A percentile compares a stretch with the other conserved stretches of the same genome.
phyloP scores from a whole-genome alignment of 805 yeast species.

The Wickerhamomyces silvicola region DNA sequence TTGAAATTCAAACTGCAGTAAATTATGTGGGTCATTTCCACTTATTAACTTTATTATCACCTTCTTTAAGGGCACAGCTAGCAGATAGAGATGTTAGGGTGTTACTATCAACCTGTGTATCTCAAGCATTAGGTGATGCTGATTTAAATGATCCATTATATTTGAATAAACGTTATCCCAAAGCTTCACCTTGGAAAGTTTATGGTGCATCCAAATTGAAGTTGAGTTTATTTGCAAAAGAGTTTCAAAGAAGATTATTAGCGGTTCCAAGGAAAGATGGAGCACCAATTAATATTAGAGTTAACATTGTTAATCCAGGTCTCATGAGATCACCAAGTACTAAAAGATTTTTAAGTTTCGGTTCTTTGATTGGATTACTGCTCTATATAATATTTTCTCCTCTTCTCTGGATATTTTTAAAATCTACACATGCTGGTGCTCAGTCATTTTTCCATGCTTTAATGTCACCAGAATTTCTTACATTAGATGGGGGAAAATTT shows the following conservation, averaged over 20 bases:
- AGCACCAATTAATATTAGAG: constrained; percentile 60
- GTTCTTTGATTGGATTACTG: constrained; percentile 58
- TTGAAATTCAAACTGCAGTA: constrained; percentile 77
- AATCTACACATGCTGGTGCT: constrained; percentile 71
- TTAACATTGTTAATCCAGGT: constrained; percentile 86
- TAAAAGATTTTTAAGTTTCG: constrained; percentile 70
- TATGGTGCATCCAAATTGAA: constrained; percentile 80
- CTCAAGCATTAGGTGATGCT: constrained; percentile 68
- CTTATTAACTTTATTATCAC: constrained; percentile 71
- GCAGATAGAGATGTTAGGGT: constrained; percentile 92
- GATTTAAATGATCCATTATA: constrained; percentile 60
- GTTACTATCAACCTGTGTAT: constrained; percentile 67
- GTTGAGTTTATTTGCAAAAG: constrained; percentile 68
- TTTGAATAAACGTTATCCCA: constrained; percentile 52
- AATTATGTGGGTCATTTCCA: constrained; percentile 82
- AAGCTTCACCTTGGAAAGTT: constrained; percentile 60
- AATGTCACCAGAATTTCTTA: constrained; percentile 63
- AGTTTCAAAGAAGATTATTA: constrained; percentile 62
- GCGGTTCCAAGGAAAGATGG: constrained; percentile 61
- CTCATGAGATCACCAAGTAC: constrained; percentile 83
- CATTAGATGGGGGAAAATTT: constrained; percentile 58
- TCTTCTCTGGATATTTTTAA: constrained; percentile 73
- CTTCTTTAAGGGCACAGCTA: constrained; percentile 82
- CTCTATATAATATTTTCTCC: constrained; percentile 71
- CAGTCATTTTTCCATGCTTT: constrained; percentile 69